Conservation (phyloP, 768 basidiomycete genomes). For the Neoboletus brunneissimus region DNA sequence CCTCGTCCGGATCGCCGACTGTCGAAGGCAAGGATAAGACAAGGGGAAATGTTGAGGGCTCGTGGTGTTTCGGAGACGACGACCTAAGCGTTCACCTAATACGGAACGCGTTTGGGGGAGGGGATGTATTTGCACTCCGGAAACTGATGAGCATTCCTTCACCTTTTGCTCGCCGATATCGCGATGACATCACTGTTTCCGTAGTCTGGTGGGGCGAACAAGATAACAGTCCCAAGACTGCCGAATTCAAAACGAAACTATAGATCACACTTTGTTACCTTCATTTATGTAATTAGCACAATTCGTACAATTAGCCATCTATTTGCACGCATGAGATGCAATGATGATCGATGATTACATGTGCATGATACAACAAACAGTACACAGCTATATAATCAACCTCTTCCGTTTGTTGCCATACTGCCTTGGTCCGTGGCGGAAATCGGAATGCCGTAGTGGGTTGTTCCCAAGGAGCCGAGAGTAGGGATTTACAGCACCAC, state of each 20-base stretch:
- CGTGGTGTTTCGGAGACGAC: slow-evolving; percentile 79
- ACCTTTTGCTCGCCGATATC: slow-evolving; percentile 68
- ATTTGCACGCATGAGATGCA: not conserved
- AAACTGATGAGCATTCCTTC: slow-evolving; percentile 78
- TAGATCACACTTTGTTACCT: slow-evolving; percentile 28
- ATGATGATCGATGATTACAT: slow-evolving; percentile 2
- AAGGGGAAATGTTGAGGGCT: slow-evolving; percentile 38
- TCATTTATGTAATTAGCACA: not conserved
- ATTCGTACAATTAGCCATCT: not conserved
- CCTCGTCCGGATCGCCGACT: slow-evolving; percentile 46
- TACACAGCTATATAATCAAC: slow-evolving; percentile 35
- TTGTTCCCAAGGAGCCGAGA: slow-evolving; percentile 35
- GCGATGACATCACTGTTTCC: slow-evolving; percentile 85
- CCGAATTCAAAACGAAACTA: slow-evolving; percentile 49
- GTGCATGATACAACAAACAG: slow-evolving; percentile 9
- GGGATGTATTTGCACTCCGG: slow-evolving; percentile 55
- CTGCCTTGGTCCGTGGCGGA: slow-evolving; percentile 21
- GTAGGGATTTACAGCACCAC: slow-evolving; percentile 36
- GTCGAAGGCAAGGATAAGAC: slow-evolving; percentile 62
- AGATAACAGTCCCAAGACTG: slow-evolving; percentile 39
- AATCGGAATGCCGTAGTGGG: slow-evolving; percentile 30
- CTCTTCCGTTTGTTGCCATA: slow-evolving; percentile 35
- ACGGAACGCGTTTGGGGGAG: slow-evolving; percentile 91
- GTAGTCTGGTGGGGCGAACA: slow-evolving; percentile 81
- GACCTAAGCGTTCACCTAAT: slow-evolving; percentile 82